Evolutionary conservation across 2,329 filamentous ascomycete genomes (phyloP), one percentile per base, ranked within the genome.

Genomic region (Colletotrichum eremochloae): DNA sequence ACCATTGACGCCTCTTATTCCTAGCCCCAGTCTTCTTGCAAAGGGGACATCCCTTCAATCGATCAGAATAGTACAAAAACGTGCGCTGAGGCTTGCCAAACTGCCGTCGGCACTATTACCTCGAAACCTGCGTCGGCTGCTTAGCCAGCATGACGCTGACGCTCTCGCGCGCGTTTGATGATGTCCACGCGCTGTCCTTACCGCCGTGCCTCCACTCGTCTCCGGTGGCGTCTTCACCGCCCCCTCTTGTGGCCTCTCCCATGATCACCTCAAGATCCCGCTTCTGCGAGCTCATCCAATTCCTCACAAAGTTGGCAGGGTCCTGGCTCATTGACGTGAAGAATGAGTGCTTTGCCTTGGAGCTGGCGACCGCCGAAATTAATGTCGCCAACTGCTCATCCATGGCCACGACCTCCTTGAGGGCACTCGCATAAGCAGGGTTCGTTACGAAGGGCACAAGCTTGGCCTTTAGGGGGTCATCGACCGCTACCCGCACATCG

Each of bases 261-360:
- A 96, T 88, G 60, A 98, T 92, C 8, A 96, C 91, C 78, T 97
- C 95, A 46, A 98, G 86, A 80, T 98, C 96, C 61, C 95, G 88
- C 83, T 95, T 95, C 84, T 99, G 96, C 20, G 93, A 96, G 78
- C 92, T 94, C 64, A 97, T 87, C 96, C 96, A 99, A 78, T 93
- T 91, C 75, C 90, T 91, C 72, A 98, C 87, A 78, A 98, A 98
- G 15, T 88, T 90, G 20, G 93, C 92, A 0, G 96, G 96, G 76
- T 98, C 95, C 75, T 92, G 90, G 71, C 91, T 90, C 75, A 98
- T 86, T 6, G 91, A 90, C 8, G 89, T 91, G 81, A 96, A 92
- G 85, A 99, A 99, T 20, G 92, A 90, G 80, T 97, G 94, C 80
- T 97, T 97, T 33, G 94, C 94, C 80, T 97, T 97, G 36, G 93